phyloP scores from a whole-genome alignment of 2,329 filamentous ascomycete genomes.

The Tolypocladium capitatum region DNA sequence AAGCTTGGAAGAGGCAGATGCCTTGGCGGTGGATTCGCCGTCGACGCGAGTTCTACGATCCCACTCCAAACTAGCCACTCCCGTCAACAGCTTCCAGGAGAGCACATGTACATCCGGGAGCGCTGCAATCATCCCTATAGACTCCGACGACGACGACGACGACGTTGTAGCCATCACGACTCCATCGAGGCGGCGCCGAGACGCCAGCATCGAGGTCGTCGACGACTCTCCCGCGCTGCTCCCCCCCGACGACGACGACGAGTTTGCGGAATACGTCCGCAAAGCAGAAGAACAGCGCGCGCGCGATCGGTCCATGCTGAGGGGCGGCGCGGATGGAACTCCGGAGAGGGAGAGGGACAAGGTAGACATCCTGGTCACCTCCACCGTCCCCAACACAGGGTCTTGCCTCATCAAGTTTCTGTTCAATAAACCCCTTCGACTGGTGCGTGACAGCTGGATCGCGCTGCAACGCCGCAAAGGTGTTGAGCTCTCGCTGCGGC shows the following conservation, averaged over 20 bases:
- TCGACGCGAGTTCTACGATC: slow-evolving; percentile 8
- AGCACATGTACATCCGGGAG: slow-evolving; percentile 1
- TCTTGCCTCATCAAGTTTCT: slow-evolving; percentile 47
- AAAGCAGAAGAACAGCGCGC: slow-evolving; percentile 23
- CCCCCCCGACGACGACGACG: slow-evolving; percentile 23
- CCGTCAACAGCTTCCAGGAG: neutral
- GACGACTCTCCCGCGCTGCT: slow-evolving; percentile 8
- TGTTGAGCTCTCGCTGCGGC: slow-evolving; percentile 20
- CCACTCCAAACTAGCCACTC: slow-evolving; percentile 2
- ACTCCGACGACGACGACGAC: slow-evolving; percentile 15
- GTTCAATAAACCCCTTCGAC: slow-evolving; percentile 51
- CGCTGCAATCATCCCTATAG: slow-evolving; percentile 15
- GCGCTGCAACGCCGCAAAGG: slow-evolving; percentile 37
- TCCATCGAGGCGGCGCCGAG: slow-evolving; percentile 2
- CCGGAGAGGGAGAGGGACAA: slow-evolving; percentile 12
- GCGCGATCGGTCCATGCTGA: slow-evolving; percentile 11
- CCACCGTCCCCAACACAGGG: slow-evolving; percentile 47
- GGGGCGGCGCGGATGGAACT: slow-evolving; percentile 4
- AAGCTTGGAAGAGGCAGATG: slow-evolving; percentile 5
- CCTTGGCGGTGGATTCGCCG: slow-evolving; percentile 10
- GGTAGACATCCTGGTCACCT: slow-evolving; percentile 37
- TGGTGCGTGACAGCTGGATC: slow-evolving; percentile 60
- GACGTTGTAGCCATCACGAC: neutral
- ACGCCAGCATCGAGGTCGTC: slow-evolving; percentile 11
- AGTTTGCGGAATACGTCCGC: slow-evolving; percentile 31